Percentiles rank a stretch among this genome's conserved stretches.
phyloP scores from a whole-genome alignment of 75 land plant species.

The Azolla pinnata region DNA sequence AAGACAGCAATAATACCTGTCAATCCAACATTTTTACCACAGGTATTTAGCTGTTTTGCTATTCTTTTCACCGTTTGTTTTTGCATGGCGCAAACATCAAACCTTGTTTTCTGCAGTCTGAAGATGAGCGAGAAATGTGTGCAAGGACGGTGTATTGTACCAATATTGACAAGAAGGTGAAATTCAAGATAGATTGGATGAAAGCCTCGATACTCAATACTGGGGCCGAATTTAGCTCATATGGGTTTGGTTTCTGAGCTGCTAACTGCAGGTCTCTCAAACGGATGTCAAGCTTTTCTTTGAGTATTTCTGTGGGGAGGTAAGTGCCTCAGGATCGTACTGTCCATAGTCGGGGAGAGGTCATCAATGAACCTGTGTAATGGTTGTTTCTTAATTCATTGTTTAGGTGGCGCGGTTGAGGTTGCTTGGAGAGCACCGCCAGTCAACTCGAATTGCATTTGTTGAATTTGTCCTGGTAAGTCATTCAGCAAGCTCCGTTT shows the following conservation, averaged over 20 bases:
- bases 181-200: background rate
- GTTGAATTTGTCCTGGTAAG: slow-evolving; percentile 65
- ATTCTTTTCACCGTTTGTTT: background rate
- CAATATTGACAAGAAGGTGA: slow-evolving; percentile 85
- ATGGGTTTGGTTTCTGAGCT: background rate
- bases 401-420: slow-evolving; percentile 64
- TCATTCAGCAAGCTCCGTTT: background rate
- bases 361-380: background rate
- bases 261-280: slow-evolving; percentile 52
- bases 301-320: slow-evolving; percentile 71
- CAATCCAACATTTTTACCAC: slow-evolving; percentile 79
- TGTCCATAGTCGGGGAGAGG: background rate
- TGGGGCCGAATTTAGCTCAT: background rate
- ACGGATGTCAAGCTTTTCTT: slow-evolving; percentile 63
- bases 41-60: slow-evolving; percentile 25
- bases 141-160: slow-evolving; percentile 80
- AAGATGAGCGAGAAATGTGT: slow-evolving; percentile 81
- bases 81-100: background rate
- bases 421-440: slow-evolving; percentile 59
- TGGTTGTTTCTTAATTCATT: slow-evolving; percentile 3
- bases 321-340: slow-evolving; percentile 9
- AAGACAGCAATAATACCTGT: slow-evolving; percentile 87
- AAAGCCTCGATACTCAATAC: no score
- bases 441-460: slow-evolving; percentile 70
- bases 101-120: slow-evolving; percentile 43